Evolutionary conservation across 352 stramenopile genomes (phyloP).

Genomic region (Halophytophthora batemanensis): DNA sequence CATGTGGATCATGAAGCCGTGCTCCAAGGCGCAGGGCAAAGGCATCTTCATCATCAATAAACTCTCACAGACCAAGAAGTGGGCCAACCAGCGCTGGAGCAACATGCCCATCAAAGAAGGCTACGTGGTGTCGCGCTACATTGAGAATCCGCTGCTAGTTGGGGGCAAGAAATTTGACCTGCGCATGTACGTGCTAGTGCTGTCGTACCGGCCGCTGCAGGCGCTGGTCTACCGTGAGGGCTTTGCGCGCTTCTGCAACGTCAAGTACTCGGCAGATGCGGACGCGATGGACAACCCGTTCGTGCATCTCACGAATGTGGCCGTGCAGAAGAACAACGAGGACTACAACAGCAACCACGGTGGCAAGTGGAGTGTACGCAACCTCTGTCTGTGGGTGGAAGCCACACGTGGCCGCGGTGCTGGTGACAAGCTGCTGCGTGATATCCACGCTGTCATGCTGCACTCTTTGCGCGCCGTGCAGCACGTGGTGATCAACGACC

Average conservation of each 20-base stretch:
- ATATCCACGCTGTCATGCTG: conserved; percentile 82
- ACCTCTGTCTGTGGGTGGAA: conserved; percentile 85
- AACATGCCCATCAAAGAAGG: conserved; percentile 80
- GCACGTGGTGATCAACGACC: conserved; percentile 92
- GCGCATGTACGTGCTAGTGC: conserved; percentile 90
- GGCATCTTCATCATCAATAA: conserved; percentile 95
- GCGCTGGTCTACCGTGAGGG: conserved; percentile 81
- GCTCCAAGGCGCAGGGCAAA: conserved; percentile 86
- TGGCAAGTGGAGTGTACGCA: conserved; percentile 89
- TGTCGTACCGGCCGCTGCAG: conserved; percentile 85
- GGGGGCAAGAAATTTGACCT: conserved; percentile 94
- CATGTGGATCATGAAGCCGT: conserved; percentile 96
- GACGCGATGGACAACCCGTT: conserved; percentile 91
- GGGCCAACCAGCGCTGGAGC: conserved; percentile 67
- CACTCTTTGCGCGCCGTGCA: conserved; percentile 87
- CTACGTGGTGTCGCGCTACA: conserved; percentile 90
- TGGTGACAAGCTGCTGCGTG: conserved; percentile 56
- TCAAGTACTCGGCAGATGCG: conserved; percentile 81
- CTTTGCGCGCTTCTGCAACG: conserved; percentile 92
- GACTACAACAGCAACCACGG: conserved; percentile 91
- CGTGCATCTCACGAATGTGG: conserved; percentile 88
- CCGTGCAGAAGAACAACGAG: conserved; percentile 89
- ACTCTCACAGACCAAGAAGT: conserved; percentile 90
- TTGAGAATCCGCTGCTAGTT: conserved; percentile 87
- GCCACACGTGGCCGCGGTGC: conserved; percentile 49